Base-by-base conservation (phyloP, 192 early-diverging fungal genomes). In the Dissophora ornata region DNA sequence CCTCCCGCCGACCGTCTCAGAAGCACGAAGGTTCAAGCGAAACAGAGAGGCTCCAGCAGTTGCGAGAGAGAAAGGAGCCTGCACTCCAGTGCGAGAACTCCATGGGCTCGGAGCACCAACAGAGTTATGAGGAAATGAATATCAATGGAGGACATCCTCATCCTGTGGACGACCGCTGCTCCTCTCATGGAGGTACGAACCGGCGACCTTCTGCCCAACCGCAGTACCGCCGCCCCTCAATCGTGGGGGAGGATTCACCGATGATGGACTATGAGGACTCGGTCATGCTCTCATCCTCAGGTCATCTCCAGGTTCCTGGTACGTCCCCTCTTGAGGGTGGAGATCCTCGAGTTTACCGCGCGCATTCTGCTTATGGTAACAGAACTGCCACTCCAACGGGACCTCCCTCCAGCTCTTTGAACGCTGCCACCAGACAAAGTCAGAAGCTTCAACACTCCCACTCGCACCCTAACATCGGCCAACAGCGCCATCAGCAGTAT, bases 401-500 rank as follows among this genome's bases (percentile, higher is more conserved):
- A 19, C 40, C n/a, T 8, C 38, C 57, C 12, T 51, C 34, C 6
- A 42, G 7, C 26, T 25, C 70, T 7, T 25, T 56, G 21, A 49
- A 40, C 48, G 26, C 30, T 19, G 46, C 48, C 21, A n/a, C 28
- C 4, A 38, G 55, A 38, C 21, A 22, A 30, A 25, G 29, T 26
- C 36, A 57, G 30, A 69, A 60, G 33, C 50, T 69, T 1, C 67
- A 59, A 7, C 67, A 69, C 33, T 69, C 67, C 2, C 67, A 69
- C 16, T 69, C 67, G 7, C 67, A 69, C 19, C 67, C 67, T 3
- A 69, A 69, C 25, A 61, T 69, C 47, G 58, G 67, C 18, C 67
- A 69, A 34, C 56, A 69, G 5, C 56, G 49, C 26, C 57, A 60
- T 22, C 57, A 69, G 19, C 57, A 60, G 29, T 53, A 55, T 8